Base-by-base conservation (phyloP, 495 filamentous ascomycete species). In the Aeminium ludgeri region DNA sequence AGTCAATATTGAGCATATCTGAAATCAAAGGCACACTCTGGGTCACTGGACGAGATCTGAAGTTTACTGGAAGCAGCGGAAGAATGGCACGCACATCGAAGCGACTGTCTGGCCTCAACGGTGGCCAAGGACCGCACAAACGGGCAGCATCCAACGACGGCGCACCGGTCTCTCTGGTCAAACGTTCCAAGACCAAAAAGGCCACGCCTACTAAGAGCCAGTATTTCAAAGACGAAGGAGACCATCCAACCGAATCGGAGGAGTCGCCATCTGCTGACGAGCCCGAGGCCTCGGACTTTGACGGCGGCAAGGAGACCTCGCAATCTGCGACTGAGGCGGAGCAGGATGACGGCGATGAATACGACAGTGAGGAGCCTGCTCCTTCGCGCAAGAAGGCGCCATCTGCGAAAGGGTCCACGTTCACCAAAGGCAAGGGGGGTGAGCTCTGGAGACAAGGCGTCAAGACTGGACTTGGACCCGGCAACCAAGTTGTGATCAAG, bases 401-500 rank as follows among this genome's bases (percentile, higher is more conserved):
- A 23, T 10, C 43, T 32, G 31, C n/a, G 28, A 58, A 54, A 36
- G 44, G 25, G 43, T 34, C 55, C 40, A 41, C 54, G 36, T 17
- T 49, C 34, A 30, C 50, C 20, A 41, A 27, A 28, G 38, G 41
- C 37, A 49, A 48, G 34, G 41, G 36, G 20, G 35, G 52, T 36
- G 70, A 77, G 41, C 52, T 73, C 6, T 75, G 71, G 73, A 60
- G 66, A 45, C 62, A 65, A 46, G 74, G 72, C 3, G 68, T 72
- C 30, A 72, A 64, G 34, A 62, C 63, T 16, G 66, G 68, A 1
- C 54, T 76, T n/a, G 69, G 61, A 7, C 73, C 74, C 10, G 75
- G 74, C 2, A 72, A 69, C 44, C 68, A 75, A 46, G 61, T 80
- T 27, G 41, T 84, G 51, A 78, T 83, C 48, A 69, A 75, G 34